Evolutionary conservation across 331 rosid genomes (phyloP), one percentile per base, ranked within the genome.

Genomic region (Dryas integrifolia): DNA sequence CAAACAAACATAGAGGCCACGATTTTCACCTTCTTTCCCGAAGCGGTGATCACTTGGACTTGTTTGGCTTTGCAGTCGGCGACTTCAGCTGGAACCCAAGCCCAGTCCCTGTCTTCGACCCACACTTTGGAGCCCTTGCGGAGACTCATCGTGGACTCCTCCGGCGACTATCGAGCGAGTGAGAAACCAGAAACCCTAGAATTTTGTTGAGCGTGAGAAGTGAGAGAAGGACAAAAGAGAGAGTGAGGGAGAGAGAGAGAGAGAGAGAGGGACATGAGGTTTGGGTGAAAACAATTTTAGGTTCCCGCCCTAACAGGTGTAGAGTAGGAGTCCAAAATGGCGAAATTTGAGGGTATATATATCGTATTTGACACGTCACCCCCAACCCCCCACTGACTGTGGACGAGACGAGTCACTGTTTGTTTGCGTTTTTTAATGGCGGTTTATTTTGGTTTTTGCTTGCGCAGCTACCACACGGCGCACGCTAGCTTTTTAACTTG

Each of bases 81-180:
- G 1, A 87, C 96, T 67, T 95, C 97, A 39, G 92, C 98, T 0
- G 92, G 74, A 0, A 80, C 73, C 98, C 98, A 95, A 6, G 97
- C 93, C 39, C 66, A 74, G 74, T 79, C 85, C 55, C 82, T 72
- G 82, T 91, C 96, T 11, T 86, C 89, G 64, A 84, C 82, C 98
- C 98, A 95, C 45, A 95, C 98, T 81, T 87, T 95, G 73, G 96
- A 80, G 86, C 97, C 98, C 72, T 72, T 83, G 48, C 89, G 96
- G 13, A 83, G 70, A 59, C 71, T 85, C 98, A 94, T 94, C 52
- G 78, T 80, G 7, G 74, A 77, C 41, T 68, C 78, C 35, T 21
- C 82, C 48, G 77, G 76, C 3, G 46, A 52, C 44, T 8, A 9
- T 4, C 13, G 14, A 45, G 41, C 56, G 41, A 15, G 26, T 12